Base-by-base conservation (phyloP, 352 stramenopile species). In the Phytophthora kernoviae region DNA sequence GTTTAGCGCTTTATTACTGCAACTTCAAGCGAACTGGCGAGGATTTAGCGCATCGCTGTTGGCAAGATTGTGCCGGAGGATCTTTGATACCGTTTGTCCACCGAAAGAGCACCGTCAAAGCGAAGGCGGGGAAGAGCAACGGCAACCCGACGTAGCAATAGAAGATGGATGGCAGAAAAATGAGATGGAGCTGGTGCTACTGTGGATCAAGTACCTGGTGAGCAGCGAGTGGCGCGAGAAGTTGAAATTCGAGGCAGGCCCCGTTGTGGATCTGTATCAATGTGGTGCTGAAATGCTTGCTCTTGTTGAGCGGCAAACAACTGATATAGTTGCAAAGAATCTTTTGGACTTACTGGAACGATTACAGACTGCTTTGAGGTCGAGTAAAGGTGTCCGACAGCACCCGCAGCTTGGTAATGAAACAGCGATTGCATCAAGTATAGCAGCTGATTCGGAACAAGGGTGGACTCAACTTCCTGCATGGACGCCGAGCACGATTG, bases 151-250 rank as follows among this genome's bases (percentile, higher is more conserved):
- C 20, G 46, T 43, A 33, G 40, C 60, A 7, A 11, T 27, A 37
- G 26, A 45, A n/a, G 37, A 40, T 15, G 4, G 0, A 12, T 44
- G 56, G 15, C 17, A 62, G 36, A 20, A 42, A 36, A 55, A 39
- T 15, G 75, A 84, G 34, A 42, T 79, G 6, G 75, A 81, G 21
- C 49, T 80, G 24, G 51, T 58, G 14, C 36, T 91, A 10, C 58
- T 71, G 15, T 91, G 79, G 81, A 81, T 89, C 57, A 80, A 88
- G 39, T 75, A 84, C 17, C 62, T 91, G 54, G 57, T 81, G 18
- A 78, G 75, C 42, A 88, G 87, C 53, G 77, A 87, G 26, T 91
- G 83, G 71, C 79, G 83, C 12, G 79, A 88, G 39, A 69, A 65
- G 36, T 53, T 90, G 36, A 84, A 82, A 73, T 84, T 88, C 45